These are phyloP conservation scores for Komagataella pseudopastoris DNA, from an alignment of 805 yeast genomes.

Conservation along the genomic window DNA sequence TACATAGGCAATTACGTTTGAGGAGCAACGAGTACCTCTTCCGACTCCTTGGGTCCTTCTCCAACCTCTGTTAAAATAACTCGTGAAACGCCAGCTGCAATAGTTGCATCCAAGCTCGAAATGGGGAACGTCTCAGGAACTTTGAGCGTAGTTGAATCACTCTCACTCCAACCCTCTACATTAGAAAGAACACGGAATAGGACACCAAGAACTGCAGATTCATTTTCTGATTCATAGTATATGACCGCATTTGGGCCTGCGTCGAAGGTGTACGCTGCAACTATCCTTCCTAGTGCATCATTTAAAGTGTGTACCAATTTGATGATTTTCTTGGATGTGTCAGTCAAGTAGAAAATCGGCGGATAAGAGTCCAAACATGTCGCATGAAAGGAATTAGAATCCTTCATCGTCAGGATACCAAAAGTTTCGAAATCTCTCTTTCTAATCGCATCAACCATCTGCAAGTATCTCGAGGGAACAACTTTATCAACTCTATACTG, in stretches of 20 bases:
- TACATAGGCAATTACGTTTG: constrained; percentile 47
- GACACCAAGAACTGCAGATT: constrained; percentile 57
- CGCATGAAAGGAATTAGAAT: constrained; percentile 95
- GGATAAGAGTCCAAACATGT: constrained; percentile 94
- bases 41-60: constrained; percentile 62
- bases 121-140: constrained; percentile 13
- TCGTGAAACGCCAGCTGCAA: constrained; percentile 63
- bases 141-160: constrained; percentile 1
- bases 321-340: constrained; percentile 74
- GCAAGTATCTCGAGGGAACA: constrained; percentile 75
- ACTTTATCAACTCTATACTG: constrained; percentile 63
- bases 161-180: constrained; percentile 56
- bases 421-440: constrained; percentile 67
- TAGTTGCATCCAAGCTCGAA: constrained; percentile 24
- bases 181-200: constrained; percentile 44
- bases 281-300: constrained; percentile 42
- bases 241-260: constrained; percentile 99
- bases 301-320: constrained; percentile 71
- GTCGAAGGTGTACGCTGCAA: constrained; percentile 96
- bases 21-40: constrained; percentile 41
- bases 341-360: constrained; percentile 90
- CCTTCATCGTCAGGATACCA: constrained; percentile 89
- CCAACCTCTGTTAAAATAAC: constrained; percentile 83
- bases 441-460: constrained; percentile 68
- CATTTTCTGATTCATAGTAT: constrained; percentile 72